Conservation (phyloP, 208 protist genomes). For the Leishmania guyanensis region DNA sequence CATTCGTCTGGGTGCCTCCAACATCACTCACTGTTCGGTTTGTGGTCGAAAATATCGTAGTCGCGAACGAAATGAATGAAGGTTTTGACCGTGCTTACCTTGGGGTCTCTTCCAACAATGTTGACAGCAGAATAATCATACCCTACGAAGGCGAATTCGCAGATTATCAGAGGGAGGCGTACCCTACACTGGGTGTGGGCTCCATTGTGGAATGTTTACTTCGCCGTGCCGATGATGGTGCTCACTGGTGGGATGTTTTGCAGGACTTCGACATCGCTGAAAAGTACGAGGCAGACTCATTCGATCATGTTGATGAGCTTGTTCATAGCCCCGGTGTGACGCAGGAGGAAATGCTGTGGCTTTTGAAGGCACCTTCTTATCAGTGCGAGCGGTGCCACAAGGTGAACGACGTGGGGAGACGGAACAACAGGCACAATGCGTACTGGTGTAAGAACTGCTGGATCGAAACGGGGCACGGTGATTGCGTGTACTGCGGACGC, state of each 20-base stretch:
- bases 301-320: constrained; percentile 60
- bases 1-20: constrained; percentile 66
- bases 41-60: constrained; percentile 44
- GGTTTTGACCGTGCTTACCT: constrained; percentile 52
- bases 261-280: constrained; percentile 37
- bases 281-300: constrained; percentile 31
- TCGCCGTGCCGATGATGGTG: constrained; percentile 60
- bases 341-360: constrained; percentile 75
- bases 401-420: constrained; percentile 72
- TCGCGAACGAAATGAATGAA: constrained; percentile 29
- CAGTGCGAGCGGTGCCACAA: constrained; percentile 76
- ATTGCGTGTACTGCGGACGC: constrained; percentile 81
- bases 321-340: constrained; percentile 71
- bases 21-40: constrained; percentile 56
- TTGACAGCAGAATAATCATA: constrained; percentile 33
- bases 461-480: constrained; percentile 80
- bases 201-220: constrained; percentile 73
- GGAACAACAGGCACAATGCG: constrained; percentile 51
- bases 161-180: constrained; percentile 58
- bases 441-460: constrained; percentile 88
- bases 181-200: constrained; percentile 42
- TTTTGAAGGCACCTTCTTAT: constrained; percentile 62
- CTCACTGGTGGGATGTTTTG: constrained; percentile 89
- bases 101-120: constrained; percentile 35
- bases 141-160: constrained; percentile 74